Evolutionary conservation across 1,284 basidiomycete genomes (phyloP).

Genomic region (Tetrapyrgos nigripes): DNA sequence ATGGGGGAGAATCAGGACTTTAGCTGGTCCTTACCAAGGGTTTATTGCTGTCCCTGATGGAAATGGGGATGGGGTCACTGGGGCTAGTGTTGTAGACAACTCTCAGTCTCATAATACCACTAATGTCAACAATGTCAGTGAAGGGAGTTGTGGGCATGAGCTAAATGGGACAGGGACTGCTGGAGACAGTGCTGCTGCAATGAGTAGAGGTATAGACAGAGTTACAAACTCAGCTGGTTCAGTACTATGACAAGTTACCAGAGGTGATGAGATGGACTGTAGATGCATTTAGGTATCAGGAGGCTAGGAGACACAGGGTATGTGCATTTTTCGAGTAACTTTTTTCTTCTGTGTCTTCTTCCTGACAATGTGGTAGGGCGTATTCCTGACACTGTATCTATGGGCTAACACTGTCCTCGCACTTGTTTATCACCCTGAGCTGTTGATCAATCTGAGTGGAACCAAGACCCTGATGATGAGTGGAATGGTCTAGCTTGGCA

Average conservation of each 20-base stretch:
- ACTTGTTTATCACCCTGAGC: slow-evolving; percentile 45
- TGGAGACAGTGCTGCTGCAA: too few relatives aligned
- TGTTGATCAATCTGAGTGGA: slow-evolving; percentile 41
- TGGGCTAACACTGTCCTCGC: slow-evolving; percentile 47
- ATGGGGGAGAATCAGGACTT: slow-evolving; percentile 39
- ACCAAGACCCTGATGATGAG: slow-evolving; percentile 42
- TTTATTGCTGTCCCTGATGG: background rate
- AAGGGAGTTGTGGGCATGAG: too few relatives aligned
- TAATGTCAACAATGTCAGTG: too few relatives aligned
- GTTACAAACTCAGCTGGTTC: slow-evolving; percentile 42
- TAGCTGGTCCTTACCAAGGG: slow-evolving; percentile 29
- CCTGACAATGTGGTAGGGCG: slow-evolving; percentile 13
- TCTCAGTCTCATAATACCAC: too few relatives aligned
- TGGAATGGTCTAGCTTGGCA: slow-evolving; percentile 42
- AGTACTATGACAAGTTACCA: slow-evolving; percentile 42
- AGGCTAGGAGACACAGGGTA: slow-evolving; percentile 40
- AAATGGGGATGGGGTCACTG: slow-evolving; percentile 28
- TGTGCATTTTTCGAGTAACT: slow-evolving; percentile 8
- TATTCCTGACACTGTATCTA: slow-evolving; percentile 28
- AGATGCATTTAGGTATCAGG: slow-evolving; percentile 46
- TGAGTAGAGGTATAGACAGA: slow-evolving; percentile 37
- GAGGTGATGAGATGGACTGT: slow-evolving; percentile 42
- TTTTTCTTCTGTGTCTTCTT: background rate
- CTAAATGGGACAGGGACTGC: too few relatives aligned
- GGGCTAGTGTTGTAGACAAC: too few relatives aligned